phyloP scores from a whole-genome alignment of 2,329 filamentous ascomycete species.

The Apiospora arundinis region DNA sequence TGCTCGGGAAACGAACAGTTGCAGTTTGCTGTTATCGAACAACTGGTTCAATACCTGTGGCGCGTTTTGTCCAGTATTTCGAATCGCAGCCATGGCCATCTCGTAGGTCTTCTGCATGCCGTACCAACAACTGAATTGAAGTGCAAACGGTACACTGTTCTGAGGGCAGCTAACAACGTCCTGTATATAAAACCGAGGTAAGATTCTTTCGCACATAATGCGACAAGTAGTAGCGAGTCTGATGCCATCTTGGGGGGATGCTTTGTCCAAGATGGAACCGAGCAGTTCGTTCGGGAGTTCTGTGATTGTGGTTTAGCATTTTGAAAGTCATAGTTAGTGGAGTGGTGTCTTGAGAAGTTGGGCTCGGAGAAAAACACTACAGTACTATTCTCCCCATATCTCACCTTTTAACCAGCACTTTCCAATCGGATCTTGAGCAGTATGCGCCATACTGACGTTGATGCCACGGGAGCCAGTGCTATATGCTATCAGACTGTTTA shows the following conservation, averaged over 20 bases:
- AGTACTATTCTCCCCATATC: not conserved
- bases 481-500: slow-evolving; percentile 3
- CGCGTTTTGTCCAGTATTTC: not conserved
- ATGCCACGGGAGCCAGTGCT: not conserved
- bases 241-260: not conserved
- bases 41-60: not conserved
- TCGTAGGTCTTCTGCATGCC: not conserved
- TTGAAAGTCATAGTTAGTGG: not conserved
- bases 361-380: not conserved
- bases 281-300: not conserved
- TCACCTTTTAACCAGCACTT: not conserved
- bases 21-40: not conserved
- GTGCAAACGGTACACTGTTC: not conserved
- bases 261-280: slow-evolving; percentile 3
- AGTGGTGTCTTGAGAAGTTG: not conserved
- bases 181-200: not conserved
- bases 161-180: not conserved
- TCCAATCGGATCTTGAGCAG: not conserved
- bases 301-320: not conserved
- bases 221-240: not conserved
- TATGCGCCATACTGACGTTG: not conserved
- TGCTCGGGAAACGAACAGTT: not conserved
- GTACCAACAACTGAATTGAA: not conserved
- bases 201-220: not conserved
- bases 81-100: not conserved